Evolutionary conservation across 208 protist genomes (phyloP), one percentile per base, ranked within the genome.

Genomic region (Leishmania mexicana): DNA sequence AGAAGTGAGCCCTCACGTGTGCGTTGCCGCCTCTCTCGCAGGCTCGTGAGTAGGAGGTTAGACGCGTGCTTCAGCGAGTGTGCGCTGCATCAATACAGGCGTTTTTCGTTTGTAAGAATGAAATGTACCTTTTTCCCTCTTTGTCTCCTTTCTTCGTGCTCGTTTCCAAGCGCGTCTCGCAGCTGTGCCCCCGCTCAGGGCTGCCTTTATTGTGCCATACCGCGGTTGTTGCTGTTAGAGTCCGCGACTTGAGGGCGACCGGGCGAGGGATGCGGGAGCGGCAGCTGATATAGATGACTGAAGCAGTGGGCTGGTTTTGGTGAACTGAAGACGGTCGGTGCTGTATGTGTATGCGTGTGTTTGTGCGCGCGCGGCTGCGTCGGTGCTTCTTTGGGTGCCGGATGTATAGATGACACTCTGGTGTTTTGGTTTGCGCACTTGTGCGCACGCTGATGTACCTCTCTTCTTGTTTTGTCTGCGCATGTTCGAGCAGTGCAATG

Each of bases 1-100:
- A 92, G 64, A 93, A 91, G 76, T 95, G 51, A 83, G 58, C 2
- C 13, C 5, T 4, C 38, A 38, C 73, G n/a, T 51, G 53, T 47
- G 35, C 3, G 15, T 2, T n/a, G 31, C 45, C 17, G 58, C 58
- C 19, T 47, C 60, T 79, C 54, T 51, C 42, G 45, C 17, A n/a
- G 70, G 8, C 2, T 28, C 13, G 45, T 38, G 70, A 40, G 62
- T 67, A 17, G 13, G 4, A 64, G 21, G 31, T 15, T 1, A 49
- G 15, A n/a, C 3, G 45, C 45, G 42, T 10, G n/a, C 51, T 3
- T 77, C 17, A 13, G 35, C 10, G 45, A 53, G 47, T 51, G 42
- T 38, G 70, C 24, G 47, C 45, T 54, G 17, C 40, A 74, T 49
- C 28, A 17, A 35, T 17, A 31, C 70, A 31, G 13, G 57, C 24